These are phyloP conservation scores for Mycena floridula DNA, from an alignment of 768 basidiomycete genomes.

Conservation along the genomic window DNA sequence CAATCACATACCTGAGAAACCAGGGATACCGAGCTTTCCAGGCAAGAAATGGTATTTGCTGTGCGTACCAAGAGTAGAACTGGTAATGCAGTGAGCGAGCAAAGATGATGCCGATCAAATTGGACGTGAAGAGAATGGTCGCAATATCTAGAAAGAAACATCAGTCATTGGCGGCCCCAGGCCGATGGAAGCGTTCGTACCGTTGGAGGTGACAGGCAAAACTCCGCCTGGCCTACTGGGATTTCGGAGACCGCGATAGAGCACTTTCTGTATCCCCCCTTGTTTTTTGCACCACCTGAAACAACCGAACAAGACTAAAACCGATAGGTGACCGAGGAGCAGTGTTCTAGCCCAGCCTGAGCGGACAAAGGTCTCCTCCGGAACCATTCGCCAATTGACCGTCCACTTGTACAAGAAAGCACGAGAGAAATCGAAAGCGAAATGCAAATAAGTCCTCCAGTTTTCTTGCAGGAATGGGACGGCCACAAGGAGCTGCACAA, in stretches of 20 bases:
- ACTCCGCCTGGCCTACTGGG: constrained; percentile 46
- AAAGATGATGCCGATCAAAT: constrained; percentile 86
- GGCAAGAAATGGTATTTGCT: constrained; percentile 78
- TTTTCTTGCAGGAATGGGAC: constrained; percentile 62
- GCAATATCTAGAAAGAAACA: constrained; percentile 53
- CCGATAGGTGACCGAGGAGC: constrained; percentile 56
- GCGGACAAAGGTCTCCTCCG: constrained; percentile 72
- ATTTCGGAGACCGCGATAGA: constrained; percentile 45
- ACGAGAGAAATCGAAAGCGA: constrained; percentile 84
- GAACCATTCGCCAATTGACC: constrained; percentile 92
- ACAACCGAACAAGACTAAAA: constrained; percentile 60
- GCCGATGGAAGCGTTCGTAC: constrained; percentile 35
- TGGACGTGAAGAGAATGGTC: constrained; percentile 83
- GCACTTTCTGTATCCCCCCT: constrained; percentile 55
- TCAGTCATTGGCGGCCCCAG: constrained; percentile 4
- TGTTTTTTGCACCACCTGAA: constrained; percentile 72
- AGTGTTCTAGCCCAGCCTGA: constrained; percentile 53
- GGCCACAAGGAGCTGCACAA: constrained; percentile 58
- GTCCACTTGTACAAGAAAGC: constrained; percentile 95
- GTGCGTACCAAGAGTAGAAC: constrained; percentile 97
- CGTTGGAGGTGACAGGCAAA: constrained; percentile 48
- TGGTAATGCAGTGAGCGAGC: constrained; percentile 97
- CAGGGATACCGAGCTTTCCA: constrained; percentile 69
- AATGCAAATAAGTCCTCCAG: constrained; percentile 56
- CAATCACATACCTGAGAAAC: constrained; percentile 48